These are phyloP conservation scores for Lecanicillium sp. DNA, from an alignment of 2,329 filamentous ascomycete genomes.

Conservation along the genomic window DNA sequence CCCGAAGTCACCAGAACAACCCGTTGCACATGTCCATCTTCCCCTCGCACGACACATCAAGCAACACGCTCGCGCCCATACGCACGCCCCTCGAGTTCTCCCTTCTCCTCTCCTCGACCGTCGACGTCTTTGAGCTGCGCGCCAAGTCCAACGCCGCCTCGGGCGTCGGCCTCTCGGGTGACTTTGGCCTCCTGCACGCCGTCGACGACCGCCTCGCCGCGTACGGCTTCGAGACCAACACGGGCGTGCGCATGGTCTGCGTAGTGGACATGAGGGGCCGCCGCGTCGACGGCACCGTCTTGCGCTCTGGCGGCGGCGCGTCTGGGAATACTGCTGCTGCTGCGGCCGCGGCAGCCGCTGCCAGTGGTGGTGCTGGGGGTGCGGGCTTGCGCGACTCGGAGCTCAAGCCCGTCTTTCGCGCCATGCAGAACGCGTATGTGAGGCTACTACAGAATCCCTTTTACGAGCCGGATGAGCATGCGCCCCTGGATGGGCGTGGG, in stretches of 20 bases:
- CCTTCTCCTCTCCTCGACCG: conserved; percentile 80
- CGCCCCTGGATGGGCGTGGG: conserved; percentile 45
- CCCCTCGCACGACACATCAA: conserved; percentile 58
- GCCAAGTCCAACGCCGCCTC: conserved; percentile 57
- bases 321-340: conserved; percentile 5
- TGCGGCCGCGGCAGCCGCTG: conserved; percentile 21
- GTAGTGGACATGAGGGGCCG: conserved; percentile 86
- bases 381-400: conserved; percentile 77
- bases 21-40: conserved; percentile 91
- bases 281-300: conserved; percentile 29
- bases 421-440: conserved; percentile 89
- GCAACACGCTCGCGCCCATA: conserved; percentile 45
- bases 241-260: conserved; percentile 82
- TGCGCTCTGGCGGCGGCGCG: conserved; percentile 12
- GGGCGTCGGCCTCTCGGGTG: conserved; percentile 57
- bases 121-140: conserved; percentile 89
- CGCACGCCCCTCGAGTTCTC: conserved; percentile 81
- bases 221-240: conserved; percentile 96
- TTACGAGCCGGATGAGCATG: conserved; percentile 80
- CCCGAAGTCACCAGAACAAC: conserved; percentile 62
- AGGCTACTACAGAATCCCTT: conserved; percentile 88
- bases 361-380: conserved; percentile 26
- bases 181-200: conserved; percentile 86
- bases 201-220: conserved; percentile 88
- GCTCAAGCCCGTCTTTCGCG: conserved; percentile 81